Evolutionary conservation across 768 basidiomycete genomes (phyloP).

Genomic region (Cystofilobasidium bisporidii): DNA sequence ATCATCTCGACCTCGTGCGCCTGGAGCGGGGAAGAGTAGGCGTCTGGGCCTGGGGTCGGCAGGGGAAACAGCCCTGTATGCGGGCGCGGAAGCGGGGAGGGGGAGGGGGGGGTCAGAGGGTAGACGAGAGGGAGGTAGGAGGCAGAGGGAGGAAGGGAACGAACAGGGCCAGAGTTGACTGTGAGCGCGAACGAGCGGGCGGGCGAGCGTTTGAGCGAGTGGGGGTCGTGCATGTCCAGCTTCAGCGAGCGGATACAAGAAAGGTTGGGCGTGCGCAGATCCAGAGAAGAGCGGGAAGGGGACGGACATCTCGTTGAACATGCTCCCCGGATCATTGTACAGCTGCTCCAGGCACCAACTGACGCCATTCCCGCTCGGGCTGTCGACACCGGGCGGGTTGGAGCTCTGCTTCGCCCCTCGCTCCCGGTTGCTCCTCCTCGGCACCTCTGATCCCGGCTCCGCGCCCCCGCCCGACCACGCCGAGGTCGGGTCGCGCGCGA

Average conservation of each 20-base stretch:
- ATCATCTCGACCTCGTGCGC: not conserved
- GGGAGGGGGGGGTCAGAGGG: not conserved
- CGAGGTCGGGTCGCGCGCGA: too few species aligned
- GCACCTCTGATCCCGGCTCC: not conserved
- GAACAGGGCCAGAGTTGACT: constrained; percentile 4
- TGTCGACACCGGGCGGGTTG: too few species aligned
- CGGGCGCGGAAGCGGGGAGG: not conserved
- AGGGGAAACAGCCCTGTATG: constrained; percentile 4
- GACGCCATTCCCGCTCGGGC: too few species aligned
- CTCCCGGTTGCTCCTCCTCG: too few species aligned
- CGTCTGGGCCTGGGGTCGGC: not conserved
- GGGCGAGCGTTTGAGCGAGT: not conserved
- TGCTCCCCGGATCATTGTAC: too few species aligned
- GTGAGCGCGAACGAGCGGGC: not conserved
- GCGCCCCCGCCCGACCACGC: not conserved
- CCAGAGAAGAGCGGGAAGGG: too few species aligned
- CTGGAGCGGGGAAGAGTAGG: not conserved
- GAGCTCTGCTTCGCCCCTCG: too few species aligned
- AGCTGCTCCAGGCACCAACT: too few species aligned
- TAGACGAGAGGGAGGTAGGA: not conserved
- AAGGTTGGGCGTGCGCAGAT: too few species aligned
- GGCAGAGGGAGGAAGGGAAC: not conserved
- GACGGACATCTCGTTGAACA: too few species aligned
- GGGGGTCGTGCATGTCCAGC: too few species aligned
- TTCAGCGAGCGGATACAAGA: too few species aligned